Conservation (phyloP, 495 filamentous ascomycete species). For the Xylaria scruposa region DNA sequence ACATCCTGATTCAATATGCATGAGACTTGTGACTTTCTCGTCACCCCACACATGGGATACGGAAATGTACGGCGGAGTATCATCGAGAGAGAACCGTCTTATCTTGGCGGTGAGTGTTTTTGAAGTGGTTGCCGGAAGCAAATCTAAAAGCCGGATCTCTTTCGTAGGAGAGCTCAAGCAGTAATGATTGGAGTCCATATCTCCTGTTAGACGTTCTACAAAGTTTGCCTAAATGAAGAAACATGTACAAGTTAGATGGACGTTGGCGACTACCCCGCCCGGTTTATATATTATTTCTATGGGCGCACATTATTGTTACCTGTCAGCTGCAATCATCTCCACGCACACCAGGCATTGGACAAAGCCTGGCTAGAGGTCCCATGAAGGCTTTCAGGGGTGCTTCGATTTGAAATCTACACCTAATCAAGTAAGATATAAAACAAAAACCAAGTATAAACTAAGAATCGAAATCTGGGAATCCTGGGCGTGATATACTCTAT, state of each 20-base stretch:
- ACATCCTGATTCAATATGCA: not conserved
- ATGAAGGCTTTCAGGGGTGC: too few relatives aligned
- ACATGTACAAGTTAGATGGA: too few relatives aligned
- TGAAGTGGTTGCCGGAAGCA: not conserved
- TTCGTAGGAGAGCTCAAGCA: not conserved
- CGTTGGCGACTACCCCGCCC: too few relatives aligned
- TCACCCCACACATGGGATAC: not conserved
- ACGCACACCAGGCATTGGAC: too few relatives aligned
- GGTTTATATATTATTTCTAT: not conserved
- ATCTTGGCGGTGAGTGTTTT: not conserved
- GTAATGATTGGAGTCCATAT: not conserved
- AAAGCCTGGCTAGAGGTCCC: too few relatives aligned
- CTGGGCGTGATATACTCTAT: too few relatives aligned
- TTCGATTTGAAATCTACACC: too few relatives aligned
- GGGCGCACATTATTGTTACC: not conserved
- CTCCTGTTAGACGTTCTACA: not conserved
- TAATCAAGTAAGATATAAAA: too few relatives aligned
- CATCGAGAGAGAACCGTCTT: not conserved
- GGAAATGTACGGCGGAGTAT: not conserved
- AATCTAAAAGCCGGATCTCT: not conserved
- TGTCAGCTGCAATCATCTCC: not conserved
- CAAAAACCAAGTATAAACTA: too few relatives aligned
- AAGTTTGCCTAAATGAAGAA: not conserved
- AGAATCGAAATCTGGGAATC: too few relatives aligned
- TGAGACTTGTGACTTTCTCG: not conserved